Conservation (phyloP, 306 rosid species). For the Spatholobus suberectus region DNA sequence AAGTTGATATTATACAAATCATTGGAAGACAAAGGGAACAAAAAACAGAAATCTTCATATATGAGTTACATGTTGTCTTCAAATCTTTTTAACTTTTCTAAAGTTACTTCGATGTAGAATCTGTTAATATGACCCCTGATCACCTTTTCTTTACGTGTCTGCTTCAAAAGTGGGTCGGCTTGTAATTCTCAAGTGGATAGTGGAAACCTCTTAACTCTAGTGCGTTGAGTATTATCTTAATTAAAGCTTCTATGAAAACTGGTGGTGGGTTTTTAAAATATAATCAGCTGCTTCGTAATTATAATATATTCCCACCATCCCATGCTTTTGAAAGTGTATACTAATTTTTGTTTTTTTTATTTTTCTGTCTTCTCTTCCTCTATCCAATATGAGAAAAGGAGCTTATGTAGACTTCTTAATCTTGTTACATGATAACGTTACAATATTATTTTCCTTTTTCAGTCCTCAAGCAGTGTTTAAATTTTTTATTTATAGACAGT, state of each 20-base stretch:
- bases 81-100: constrained; percentile 27
- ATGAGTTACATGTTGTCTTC: constrained; percentile 36
- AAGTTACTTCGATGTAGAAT: constrained; percentile 32
- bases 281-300: constrained; percentile 39
- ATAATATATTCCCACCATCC: constrained; percentile 28
- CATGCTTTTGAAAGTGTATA: constrained; percentile 34
- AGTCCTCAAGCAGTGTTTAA: background rate
- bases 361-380: background rate
- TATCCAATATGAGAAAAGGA: constrained; percentile 27
- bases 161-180: constrained; percentile 45
- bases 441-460: background rate
- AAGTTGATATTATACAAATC: constrained; percentile 25
- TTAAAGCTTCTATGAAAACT: background rate
- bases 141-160: constrained; percentile 40
- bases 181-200: constrained; percentile 35
- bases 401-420: background rate
- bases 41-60: constrained; percentile 23
- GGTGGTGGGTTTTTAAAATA: constrained; percentile 27
- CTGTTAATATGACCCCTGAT: constrained; percentile 30
- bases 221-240: constrained; percentile 46
- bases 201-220: constrained; percentile 46
- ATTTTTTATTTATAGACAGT: background rate
- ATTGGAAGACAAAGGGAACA: constrained; percentile 21
- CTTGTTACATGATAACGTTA: background rate
- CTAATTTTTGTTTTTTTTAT: background rate